Evolutionary conservation across 306 rosid genomes (phyloP).

Genomic region (Citrullus mucosospermus): DNA sequence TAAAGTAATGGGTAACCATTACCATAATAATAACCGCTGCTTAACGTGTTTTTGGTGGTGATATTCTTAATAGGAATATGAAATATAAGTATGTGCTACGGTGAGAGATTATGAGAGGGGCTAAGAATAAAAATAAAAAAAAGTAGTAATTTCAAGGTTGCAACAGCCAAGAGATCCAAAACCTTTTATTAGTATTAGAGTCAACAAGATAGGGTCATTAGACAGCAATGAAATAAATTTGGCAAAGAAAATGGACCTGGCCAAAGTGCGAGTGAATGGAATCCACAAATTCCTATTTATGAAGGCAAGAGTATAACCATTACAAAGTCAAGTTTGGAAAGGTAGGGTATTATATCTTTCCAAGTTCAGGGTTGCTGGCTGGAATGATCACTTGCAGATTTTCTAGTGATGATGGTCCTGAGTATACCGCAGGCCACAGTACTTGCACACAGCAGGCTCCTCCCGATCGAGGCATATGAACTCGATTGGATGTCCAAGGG

Average conservation of each 20-base stretch:
- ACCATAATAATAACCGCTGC: too few species aligned
- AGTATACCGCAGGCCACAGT: conserved; percentile 67
- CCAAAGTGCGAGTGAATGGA: not conserved
- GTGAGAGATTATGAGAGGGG: too few species aligned
- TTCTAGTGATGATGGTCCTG: conserved; percentile 78
- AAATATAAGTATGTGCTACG: too few species aligned
- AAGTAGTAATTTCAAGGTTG: not conserved
- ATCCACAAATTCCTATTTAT: not conserved
- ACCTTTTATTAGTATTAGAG: not conserved
- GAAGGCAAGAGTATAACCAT: not conserved
- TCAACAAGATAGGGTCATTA: not conserved
- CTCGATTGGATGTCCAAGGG: conserved; percentile 94
- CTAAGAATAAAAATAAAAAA: not conserved
- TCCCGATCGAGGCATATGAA: conserved; percentile 70
- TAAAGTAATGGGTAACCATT: too few species aligned
- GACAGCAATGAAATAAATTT: not conserved
- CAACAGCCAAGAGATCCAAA: not conserved
- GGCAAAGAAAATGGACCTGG: not conserved
- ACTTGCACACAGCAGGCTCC: conserved; percentile 86
- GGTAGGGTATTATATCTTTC: not conserved
- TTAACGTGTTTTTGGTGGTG: too few species aligned
- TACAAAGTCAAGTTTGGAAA: not conserved
- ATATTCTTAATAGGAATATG: too few species aligned
- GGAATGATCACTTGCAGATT: not conserved
- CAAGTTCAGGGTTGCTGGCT: not conserved